Percentiles rank a stretch among this genome's conserved stretches.
These are phyloP conservation scores for Geosmithia putterillii DNA, from an alignment of 2,329 filamentous ascomycete species.

Conservation along the genomic window DNA sequence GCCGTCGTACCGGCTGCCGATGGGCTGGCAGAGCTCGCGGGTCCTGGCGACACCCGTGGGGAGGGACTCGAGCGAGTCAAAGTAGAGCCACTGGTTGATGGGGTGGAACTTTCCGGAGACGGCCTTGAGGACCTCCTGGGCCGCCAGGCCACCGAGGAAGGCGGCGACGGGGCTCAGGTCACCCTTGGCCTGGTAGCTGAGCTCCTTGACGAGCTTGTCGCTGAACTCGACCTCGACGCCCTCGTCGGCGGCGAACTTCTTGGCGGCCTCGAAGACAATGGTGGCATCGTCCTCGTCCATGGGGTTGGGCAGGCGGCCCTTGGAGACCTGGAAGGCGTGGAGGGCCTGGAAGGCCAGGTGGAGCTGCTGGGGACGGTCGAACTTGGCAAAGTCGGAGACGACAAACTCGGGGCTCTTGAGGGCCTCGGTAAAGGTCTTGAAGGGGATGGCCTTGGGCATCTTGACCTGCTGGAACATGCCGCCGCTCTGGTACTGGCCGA, in stretches of 20 bases:
- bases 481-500: constrained; percentile 79
- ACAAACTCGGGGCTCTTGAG: constrained; percentile 81
- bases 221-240: constrained; percentile 61
- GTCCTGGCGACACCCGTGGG: constrained; percentile 63
- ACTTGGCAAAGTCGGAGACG: constrained; percentile 94
- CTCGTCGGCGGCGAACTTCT: constrained; percentile 61
- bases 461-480: constrained; percentile 94
- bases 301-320: constrained; percentile 66
- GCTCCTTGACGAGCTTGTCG: constrained; percentile 82
- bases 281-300: constrained; percentile 76
- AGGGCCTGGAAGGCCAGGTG: constrained; percentile 89
- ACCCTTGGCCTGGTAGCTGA: constrained; percentile 87
- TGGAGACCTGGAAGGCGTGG: constrained; percentile 67
- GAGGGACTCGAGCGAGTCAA: constrained; percentile 93
- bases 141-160: constrained; percentile 85
- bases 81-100: constrained; percentile 93
- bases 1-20: constrained; percentile 81
- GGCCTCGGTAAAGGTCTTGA: constrained; percentile 67
- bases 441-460: constrained; percentile 90
- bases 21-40: constrained; percentile 78
- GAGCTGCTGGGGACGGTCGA: constrained; percentile 84
- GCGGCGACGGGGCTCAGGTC: constrained; percentile 88
- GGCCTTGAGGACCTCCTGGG: constrained; percentile 91
- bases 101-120: constrained; percentile 97
- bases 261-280: constrained; percentile 63